phyloP scores from a whole-genome alignment of 2,329 filamentous ascomycete species.

The Chrysoporthe deuterocubensis region DNA sequence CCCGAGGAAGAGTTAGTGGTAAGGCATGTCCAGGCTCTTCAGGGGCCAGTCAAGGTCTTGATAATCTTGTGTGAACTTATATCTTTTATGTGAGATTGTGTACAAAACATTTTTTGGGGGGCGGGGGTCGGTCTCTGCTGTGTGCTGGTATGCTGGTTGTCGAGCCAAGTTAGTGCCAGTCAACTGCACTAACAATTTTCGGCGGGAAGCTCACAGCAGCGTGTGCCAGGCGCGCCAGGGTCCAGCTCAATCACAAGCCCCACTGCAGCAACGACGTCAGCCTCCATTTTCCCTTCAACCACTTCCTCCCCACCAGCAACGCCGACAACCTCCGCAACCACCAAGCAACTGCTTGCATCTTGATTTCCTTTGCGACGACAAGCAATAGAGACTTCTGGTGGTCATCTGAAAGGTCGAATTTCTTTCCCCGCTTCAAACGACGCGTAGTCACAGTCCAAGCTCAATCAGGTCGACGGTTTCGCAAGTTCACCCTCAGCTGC shows the following conservation, averaged over 20 bases:
- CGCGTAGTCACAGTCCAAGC: not conserved
- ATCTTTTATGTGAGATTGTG: no score
- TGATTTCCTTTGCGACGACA: not conserved
- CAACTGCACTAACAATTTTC: not conserved
- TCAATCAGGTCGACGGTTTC: not conserved
- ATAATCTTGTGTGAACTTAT: no score
- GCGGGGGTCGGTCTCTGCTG: no score
- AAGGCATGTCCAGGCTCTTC: no score
- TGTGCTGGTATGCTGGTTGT: not conserved
- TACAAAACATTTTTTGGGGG: no score
- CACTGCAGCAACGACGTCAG: constrained; percentile 13
- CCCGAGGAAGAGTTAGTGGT: no score
- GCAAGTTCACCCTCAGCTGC: constrained; percentile 19
- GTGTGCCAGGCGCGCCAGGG: not conserved
- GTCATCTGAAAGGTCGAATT: not conserved
- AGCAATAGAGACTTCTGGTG: not conserved
- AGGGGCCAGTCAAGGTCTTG: no score
- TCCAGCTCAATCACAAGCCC: constrained; percentile 9
- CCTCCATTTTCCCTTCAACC: constrained; percentile 2
- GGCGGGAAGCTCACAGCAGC: not conserved
- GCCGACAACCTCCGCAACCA: not conserved
- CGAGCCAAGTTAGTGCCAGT: not conserved
- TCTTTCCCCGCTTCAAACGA: not conserved
- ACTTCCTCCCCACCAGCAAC: constrained; percentile 1
- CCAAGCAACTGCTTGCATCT: not conserved